Evolutionary conservation across 139 green algal genomes (phyloP).

Genomic region (Coelastrella sp.): DNA sequence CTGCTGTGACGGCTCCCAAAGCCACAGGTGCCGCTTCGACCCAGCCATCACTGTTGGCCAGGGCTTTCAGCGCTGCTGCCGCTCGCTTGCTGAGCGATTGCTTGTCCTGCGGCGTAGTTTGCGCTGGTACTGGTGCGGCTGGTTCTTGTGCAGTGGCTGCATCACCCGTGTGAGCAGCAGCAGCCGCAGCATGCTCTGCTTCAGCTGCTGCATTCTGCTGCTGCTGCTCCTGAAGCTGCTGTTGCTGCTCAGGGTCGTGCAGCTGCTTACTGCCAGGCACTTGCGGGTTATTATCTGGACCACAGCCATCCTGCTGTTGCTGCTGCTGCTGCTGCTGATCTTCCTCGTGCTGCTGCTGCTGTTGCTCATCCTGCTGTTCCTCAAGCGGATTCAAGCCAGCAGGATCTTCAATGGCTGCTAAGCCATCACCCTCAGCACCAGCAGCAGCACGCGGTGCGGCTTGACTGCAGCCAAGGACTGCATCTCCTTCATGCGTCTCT

Average conservation of each 20-base stretch:
- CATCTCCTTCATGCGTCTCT: background rate
- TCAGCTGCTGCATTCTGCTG: background rate
- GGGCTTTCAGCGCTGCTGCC: constrained; percentile 1
- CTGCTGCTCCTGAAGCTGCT: background rate
- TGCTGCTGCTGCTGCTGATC: background rate
- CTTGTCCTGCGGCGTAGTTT: background rate
- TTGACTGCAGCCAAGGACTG: background rate
- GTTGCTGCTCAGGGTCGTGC: background rate
- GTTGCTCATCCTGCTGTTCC: background rate
- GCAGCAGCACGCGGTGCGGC: constrained; percentile 13
- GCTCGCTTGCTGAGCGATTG: background rate
- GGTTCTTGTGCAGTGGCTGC: background rate
- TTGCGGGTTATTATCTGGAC: too few relatives aligned
- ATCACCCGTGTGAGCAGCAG: background rate
- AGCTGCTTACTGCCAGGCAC: background rate
- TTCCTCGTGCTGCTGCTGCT: background rate
- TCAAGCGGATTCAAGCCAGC: background rate
- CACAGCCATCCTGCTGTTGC: background rate
- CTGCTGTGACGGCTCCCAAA: background rate
- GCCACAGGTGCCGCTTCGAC: background rate
- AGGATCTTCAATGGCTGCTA: background rate
- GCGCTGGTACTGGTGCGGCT: background rate
- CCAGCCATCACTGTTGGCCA: background rate
- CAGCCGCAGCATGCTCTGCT: background rate
- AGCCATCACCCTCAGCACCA: background rate